These are phyloP conservation scores for Cryphonectria nitschkei DNA, from an alignment of 2,329 filamentous ascomycete genomes.

Conservation along the genomic window DNA sequence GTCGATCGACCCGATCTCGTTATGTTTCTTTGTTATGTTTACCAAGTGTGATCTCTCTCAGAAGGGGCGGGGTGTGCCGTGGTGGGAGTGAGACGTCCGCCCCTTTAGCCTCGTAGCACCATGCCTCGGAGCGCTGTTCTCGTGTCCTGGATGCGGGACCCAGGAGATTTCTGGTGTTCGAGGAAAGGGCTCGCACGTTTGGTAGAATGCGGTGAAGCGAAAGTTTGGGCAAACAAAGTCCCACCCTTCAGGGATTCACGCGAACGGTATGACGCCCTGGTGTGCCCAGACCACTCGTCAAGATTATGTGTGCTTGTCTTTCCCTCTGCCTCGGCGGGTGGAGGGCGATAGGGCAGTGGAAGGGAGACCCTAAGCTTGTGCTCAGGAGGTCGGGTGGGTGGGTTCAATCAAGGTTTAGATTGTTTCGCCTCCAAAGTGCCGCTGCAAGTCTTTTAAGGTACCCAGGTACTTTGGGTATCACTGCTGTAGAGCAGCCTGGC, in stretches of 20 bases:
- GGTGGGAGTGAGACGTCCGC: constrained; percentile 28
- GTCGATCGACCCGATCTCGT: neutral
- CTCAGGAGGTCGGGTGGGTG: constrained; percentile 10
- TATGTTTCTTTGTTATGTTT: neutral
- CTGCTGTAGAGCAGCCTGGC: neutral
- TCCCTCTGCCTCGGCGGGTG: neutral
- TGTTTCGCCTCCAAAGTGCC: constrained; percentile 12
- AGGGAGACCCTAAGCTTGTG: constrained; percentile 12
- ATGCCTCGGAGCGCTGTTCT: constrained; percentile 20
- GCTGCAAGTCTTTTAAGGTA: constrained; percentile 1
- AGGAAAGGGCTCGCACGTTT: constrained; percentile 2
- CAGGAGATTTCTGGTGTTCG: constrained; percentile 3
- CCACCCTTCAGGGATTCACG: constrained; percentile 5
- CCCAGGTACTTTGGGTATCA: neutral
- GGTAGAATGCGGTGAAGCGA: constrained; percentile 7
- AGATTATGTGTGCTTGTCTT: neutral
- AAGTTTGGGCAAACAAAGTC: constrained; percentile 3
- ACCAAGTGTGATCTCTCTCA: neutral
- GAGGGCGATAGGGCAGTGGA: constrained; percentile 11
- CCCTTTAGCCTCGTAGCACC: constrained; percentile 27
- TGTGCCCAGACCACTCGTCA: neutral
- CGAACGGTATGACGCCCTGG: neutral
- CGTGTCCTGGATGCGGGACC: constrained; percentile 5
- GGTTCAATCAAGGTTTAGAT: constrained; percentile 2
- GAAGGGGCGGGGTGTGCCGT: constrained; percentile 23